These are phyloP conservation scores for Epithemia pelagica DNA, from an alignment of 108 stramenopile species.

Conservation along the genomic window DNA sequence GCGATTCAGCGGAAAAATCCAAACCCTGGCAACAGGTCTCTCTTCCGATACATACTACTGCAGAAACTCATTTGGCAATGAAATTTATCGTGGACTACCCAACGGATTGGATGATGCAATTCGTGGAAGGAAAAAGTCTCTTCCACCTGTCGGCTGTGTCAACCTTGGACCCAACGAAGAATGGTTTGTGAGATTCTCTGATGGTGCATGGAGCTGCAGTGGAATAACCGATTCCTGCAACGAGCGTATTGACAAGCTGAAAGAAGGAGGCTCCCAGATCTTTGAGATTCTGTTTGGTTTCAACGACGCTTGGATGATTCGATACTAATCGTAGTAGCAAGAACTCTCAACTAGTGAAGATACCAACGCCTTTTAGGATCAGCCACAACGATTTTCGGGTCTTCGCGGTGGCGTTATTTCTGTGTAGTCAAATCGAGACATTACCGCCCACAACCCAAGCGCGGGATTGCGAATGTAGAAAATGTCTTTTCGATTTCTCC, in stretches of 20 bases:
- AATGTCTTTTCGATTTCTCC: conserved; percentile 88
- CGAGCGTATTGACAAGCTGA: not conserved
- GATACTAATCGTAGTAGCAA: too few relatives aligned
- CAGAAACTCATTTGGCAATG: too few relatives aligned
- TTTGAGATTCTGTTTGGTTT: not conserved
- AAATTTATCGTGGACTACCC: not conserved
- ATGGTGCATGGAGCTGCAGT: not conserved
- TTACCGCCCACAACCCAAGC: conserved; percentile 88
- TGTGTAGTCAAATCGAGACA: conserved; percentile 73
- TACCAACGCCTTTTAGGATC: too few relatives aligned
- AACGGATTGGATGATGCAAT: not conserved
- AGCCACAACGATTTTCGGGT: too few relatives aligned
- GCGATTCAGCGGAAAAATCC: not conserved
- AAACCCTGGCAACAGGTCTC: too few relatives aligned
- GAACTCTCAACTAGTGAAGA: too few relatives aligned
- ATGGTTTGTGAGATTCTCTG: not conserved
- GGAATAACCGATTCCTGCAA: not conserved
- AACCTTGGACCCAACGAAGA: not conserved
- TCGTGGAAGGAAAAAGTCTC: not conserved
- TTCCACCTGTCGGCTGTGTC: not conserved
- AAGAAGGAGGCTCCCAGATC: not conserved
- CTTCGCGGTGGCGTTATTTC: too few relatives aligned
- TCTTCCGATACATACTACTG: too few relatives aligned
- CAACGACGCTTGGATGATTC: not conserved
- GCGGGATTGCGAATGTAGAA: conserved; percentile 91